Evolutionary conservation across 192 early-diverging fungal species (phyloP), one percentile per base, ranked within the genome.

Genomic region (Backusella tuberculispora): DNA sequence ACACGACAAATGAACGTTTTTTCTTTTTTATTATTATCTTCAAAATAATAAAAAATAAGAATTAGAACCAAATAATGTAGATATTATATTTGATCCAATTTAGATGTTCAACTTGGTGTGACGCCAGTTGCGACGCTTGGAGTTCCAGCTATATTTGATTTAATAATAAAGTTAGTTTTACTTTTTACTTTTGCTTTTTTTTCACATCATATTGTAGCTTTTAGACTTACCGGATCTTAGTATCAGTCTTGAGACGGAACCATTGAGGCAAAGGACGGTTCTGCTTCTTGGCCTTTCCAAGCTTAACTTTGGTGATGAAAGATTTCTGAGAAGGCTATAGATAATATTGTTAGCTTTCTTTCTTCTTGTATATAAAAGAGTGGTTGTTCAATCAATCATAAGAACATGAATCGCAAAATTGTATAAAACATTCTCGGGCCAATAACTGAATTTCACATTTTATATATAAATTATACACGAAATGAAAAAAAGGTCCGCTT

Each of bases 241-340:
- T 94, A 78, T 95, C 96, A 71, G 96, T 92, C 84, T 95, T 91
- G 85, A 97, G 87, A 81, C 96, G 94, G 91, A 97, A 95, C 97
- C 97, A 99, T 84, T 93, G 90, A 74, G 98, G 98, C 78, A 98
- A 88, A 78, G 96, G 96, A 77, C 98, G 94, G 93, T 98, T 97
- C 88, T 99, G 98, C 91, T 95, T 96, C 85, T 89, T 83, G 90
- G 96, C 96, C 95, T 98, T 99, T 85, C 95, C 98, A 85, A 99
- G 91, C 77, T 92, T 93, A 87, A 94, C 92, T 95, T 99, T 99
- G 90, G 92, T 89, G 78, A 88, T 87, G 93, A 96, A 98, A 76
- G 93, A 91, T 94, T 99, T 99, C 90, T 97, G 94, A 82, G 96
- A 95, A 84, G 98, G 96, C 98, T 89, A 83, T 21, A 37, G 6